Percentiles rank a stretch among this genome's conserved stretches.
These are phyloP conservation scores for Kwoniella mangroviensis DNA, from an alignment of 768 basidiomycete species.

Conservation along the genomic window DNA sequence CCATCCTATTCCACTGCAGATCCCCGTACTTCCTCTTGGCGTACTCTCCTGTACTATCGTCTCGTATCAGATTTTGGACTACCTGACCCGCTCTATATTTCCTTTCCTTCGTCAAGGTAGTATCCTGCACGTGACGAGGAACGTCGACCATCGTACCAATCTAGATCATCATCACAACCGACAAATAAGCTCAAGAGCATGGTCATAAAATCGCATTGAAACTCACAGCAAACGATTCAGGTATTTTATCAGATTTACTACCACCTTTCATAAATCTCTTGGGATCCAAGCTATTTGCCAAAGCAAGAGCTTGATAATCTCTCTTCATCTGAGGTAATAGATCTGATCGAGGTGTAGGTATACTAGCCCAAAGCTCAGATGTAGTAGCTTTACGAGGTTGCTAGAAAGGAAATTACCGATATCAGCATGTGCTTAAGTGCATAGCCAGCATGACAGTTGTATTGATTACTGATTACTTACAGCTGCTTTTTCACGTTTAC, in stretches of 20 bases:
- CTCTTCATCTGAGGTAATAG: slow-evolving; percentile 55
- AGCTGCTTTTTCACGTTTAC: slow-evolving; percentile 44
- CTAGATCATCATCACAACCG: slow-evolving; percentile 18
- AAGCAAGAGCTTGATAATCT: slow-evolving; percentile 55
- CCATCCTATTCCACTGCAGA: slow-evolving; percentile 52
- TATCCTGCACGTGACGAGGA: slow-evolving; percentile 49
- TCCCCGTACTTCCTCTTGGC: slow-evolving; percentile 57
- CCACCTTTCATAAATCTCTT: slow-evolving; percentile 58
- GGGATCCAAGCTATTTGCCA: slow-evolving; percentile 55
- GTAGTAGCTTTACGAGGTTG: slow-evolving; percentile 51
- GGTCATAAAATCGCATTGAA: no score
- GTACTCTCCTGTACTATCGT: slow-evolving; percentile 44
- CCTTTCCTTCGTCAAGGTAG: slow-evolving; percentile 44
- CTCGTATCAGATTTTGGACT: slow-evolving; percentile 44
- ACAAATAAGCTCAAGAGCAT: no score
- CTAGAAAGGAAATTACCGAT: slow-evolving; percentile 16
- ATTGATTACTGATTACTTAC: slow-evolving; percentile 26
- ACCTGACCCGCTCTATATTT: slow-evolving; percentile 53
- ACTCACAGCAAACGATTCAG: slow-evolving; percentile 55
- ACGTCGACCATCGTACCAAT: slow-evolving; percentile 55
- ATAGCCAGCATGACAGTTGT: neutral
- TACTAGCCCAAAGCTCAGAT: slow-evolving; percentile 50
- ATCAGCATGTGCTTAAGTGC: neutral
- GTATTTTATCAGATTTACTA: slow-evolving; percentile 44
- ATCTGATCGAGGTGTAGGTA: slow-evolving; percentile 47